Evolutionary conservation across 352 stramenopile species (phyloP).

Genomic region (Phytophthora megakarya): DNA sequence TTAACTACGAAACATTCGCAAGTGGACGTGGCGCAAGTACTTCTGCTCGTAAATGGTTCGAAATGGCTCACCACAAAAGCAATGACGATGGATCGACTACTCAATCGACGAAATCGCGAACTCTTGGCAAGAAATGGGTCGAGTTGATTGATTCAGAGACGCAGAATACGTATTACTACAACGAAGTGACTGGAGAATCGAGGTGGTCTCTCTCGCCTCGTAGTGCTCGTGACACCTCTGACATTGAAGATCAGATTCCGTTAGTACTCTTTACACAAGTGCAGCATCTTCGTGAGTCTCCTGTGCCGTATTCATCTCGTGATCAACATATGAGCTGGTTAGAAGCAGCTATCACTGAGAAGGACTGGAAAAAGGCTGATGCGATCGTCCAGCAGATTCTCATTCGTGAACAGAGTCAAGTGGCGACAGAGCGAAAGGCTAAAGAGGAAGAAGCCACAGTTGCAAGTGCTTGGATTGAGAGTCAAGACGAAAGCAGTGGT

Average conservation of each 20-base stretch:
- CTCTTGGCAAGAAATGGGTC: conserved; percentile 80
- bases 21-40: conserved; percentile 42
- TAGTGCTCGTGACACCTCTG: conserved; percentile 57
- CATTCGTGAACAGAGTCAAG: conserved; percentile 64
- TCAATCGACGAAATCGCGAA: conserved; percentile 42
- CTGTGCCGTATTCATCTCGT: conserved; percentile 55
- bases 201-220: conserved; percentile 84
- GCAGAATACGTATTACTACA: conserved; percentile 92
- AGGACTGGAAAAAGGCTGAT: conserved; percentile 72
- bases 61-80: conserved; percentile 32
- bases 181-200: conserved; percentile 87
- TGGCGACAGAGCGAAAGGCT: conserved; percentile 28
- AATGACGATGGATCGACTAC: conserved; percentile 38
- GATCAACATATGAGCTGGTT: conserved; percentile 75
- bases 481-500: conserved; percentile 38
- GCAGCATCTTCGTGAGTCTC: conserved; percentile 46
- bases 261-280: conserved; percentile 62
- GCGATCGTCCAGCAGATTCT: conserved; percentile 75
- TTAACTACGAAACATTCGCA: conserved; percentile 54
- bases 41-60: conserved; percentile 72
- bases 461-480: conserved; percentile 31
- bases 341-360: conserved; percentile 59
- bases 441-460: conserved; percentile 8
- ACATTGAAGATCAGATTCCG: conserved; percentile 63
- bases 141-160: conserved; percentile 81